A percentile compares a stretch with the other conserved stretches of the same genome.
phyloP scores from a whole-genome alignment of 768 basidiomycete species.

The Tulasnella sp. region DNA sequence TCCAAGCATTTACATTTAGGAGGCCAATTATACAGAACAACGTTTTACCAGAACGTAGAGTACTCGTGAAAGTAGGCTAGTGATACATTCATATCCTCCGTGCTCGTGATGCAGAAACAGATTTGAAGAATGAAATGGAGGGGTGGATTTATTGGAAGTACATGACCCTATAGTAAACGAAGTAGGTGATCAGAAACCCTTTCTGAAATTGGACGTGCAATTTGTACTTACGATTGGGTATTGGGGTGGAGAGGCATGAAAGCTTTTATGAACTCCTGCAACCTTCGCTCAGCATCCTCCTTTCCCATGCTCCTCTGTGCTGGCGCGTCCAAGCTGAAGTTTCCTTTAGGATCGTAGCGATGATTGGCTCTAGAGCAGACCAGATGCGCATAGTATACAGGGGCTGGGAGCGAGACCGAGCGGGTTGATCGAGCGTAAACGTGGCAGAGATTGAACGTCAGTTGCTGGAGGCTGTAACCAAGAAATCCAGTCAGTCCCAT shows the following conservation, averaged over 20 bases:
- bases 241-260: conserved; percentile 8
- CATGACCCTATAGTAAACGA: not conserved
- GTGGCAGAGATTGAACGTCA: conserved; percentile 18
- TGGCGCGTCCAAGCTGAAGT: not conserved
- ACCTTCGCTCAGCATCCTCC: not conserved
- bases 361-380: conserved; percentile 14
- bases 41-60: not conserved
- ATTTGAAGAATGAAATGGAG: not conserved
- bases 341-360: conserved; percentile 12
- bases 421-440: conserved; percentile 18
- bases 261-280: not conserved
- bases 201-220: no score
- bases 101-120: not conserved
- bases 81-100: not conserved
- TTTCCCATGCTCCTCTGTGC: not conserved
- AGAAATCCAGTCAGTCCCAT: not conserved
- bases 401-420: conserved; percentile 13
- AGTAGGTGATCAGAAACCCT: not conserved
- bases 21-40: not conserved
- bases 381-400: conserved; percentile 12
- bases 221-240: conserved; percentile 1
- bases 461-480: conserved; percentile 9
- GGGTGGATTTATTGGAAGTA: conserved; percentile 8
- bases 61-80: not conserved
- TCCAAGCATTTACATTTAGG: not conserved